Conservation (phyloP, 2,329 filamentous ascomycete species). For the Apiospora rasikravindrae region DNA sequence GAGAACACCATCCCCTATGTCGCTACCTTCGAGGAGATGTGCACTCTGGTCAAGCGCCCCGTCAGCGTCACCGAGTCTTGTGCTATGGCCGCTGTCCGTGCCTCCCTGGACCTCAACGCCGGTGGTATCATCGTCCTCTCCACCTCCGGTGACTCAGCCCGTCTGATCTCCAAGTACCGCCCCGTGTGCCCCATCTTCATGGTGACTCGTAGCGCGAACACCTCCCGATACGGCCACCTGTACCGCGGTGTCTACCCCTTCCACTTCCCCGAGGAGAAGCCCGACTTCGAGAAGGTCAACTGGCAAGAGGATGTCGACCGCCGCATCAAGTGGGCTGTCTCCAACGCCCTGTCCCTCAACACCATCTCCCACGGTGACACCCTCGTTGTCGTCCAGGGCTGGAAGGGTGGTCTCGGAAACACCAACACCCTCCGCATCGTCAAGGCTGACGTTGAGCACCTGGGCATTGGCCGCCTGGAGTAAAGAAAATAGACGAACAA, state of each 20-base stretch:
- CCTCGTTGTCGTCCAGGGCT: slow-evolving; percentile 86
- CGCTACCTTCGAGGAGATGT: slow-evolving; percentile 94
- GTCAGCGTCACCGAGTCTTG: slow-evolving; percentile 91
- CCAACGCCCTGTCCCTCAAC: slow-evolving; percentile 82
- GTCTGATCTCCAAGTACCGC: slow-evolving; percentile 96
- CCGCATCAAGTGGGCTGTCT: slow-evolving; percentile 96
- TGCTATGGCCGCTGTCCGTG: slow-evolving; percentile 95
- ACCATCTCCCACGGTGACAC: slow-evolving; percentile 75
- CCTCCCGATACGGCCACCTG: slow-evolving; percentile 89
- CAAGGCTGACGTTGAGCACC: slow-evolving; percentile 63
- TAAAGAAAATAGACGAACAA: slow-evolving; percentile 27
- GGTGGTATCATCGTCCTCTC: slow-evolving; percentile 96
- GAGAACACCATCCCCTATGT: slow-evolving; percentile 98
- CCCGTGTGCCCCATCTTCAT: slow-evolving; percentile 99
- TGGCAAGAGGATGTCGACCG: slow-evolving; percentile 99
- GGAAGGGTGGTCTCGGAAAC: slow-evolving; percentile 90
- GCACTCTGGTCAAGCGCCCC: slow-evolving; percentile 80
- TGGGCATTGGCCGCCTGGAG: slow-evolving; percentile 57
- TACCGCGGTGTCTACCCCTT: slow-evolving; percentile 99
- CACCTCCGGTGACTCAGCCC: slow-evolving; percentile 92
- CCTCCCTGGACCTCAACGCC: slow-evolving; percentile 94
- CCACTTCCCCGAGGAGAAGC: slow-evolving; percentile 90
- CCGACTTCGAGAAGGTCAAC: slow-evolving; percentile 88
- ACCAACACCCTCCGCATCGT: slow-evolving; percentile 79
- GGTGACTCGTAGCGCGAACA: slow-evolving; percentile 86